Percentiles rank a stretch among this genome's conserved stretches.
Evolutionary conservation across 768 basidiomycete genomes (phyloP).

Genomic region (Fistulinella prunicolor): DNA sequence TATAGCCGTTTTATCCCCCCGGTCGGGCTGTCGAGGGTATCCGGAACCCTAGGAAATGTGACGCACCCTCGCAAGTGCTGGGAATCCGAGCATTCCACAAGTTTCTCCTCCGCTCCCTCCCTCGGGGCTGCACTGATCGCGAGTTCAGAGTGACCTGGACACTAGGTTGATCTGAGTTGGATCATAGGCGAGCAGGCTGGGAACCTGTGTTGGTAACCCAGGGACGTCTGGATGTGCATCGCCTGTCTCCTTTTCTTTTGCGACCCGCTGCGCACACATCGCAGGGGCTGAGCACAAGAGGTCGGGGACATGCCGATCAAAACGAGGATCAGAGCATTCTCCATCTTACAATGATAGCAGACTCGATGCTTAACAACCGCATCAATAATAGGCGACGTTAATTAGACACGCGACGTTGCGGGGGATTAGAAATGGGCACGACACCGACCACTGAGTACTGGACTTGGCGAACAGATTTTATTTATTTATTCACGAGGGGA

Average conservation of each 20-base stretch:
- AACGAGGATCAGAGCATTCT: background rate
- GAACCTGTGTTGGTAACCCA: too few relatives aligned
- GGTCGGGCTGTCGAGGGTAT: background rate
- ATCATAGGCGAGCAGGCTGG: too few relatives aligned
- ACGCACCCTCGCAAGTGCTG: too few relatives aligned
- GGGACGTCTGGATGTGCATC: too few relatives aligned
- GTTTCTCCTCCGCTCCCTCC: too few relatives aligned
- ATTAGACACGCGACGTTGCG: background rate
- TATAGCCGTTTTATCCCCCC: background rate
- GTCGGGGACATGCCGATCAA: conserved; percentile 8
- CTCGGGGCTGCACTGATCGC: background rate
- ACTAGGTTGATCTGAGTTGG: conserved; percentile 3
- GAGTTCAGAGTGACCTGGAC: background rate
- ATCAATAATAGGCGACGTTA: background rate
- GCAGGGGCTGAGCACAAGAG: background rate
- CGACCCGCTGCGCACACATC: too few relatives aligned
- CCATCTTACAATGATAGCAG: too few relatives aligned
- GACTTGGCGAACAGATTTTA: background rate
- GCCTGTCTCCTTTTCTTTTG: too few relatives aligned
- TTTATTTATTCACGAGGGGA: background rate
- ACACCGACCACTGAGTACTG: background rate
- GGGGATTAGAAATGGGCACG: background rate
- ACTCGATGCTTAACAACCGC: too few relatives aligned
- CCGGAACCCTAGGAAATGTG: too few relatives aligned
- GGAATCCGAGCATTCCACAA: too few relatives aligned